These are phyloP conservation scores for Colletotrichum spaethianum DNA, from an alignment of 2,329 filamentous ascomycete species.

Conservation along the genomic window DNA sequence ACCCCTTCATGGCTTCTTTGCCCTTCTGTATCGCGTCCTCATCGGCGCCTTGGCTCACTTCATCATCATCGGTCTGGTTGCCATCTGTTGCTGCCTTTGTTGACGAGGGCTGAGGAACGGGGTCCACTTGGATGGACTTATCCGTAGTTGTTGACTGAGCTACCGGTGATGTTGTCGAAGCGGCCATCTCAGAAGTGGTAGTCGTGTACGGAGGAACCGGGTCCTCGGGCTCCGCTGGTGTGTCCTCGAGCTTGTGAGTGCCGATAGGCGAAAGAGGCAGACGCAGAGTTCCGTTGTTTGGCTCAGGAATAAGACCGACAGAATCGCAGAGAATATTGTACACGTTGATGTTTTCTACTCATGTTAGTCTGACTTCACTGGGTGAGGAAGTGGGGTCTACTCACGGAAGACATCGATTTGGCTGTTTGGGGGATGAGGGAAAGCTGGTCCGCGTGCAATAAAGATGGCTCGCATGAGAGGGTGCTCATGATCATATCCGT, in stretches of 20 bases:
- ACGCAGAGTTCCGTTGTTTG: conserved; percentile 90
- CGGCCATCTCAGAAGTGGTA: conserved; percentile 27
- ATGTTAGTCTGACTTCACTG: conserved; percentile 45
- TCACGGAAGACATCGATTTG: conserved; percentile 86
- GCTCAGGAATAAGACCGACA: conserved; percentile 77
- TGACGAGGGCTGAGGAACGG: conserved; percentile 43
- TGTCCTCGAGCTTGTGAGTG: conserved; percentile 68
- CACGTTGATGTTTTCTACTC: conserved; percentile 88
- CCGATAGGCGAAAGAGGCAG: conserved; percentile 77
- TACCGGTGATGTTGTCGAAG: conserved; percentile 33
- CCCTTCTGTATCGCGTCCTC: conserved; percentile 49
- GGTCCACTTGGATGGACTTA: conserved; percentile 44
- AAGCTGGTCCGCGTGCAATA: conserved; percentile 90
- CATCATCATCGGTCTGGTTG: conserved; percentile 16
- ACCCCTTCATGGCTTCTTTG: conserved; percentile 50
- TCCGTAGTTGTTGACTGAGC: conserved; percentile 33
- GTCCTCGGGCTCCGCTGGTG: conserved; percentile 67
- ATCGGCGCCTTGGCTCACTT: conserved; percentile 45
- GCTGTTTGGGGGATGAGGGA: conserved; percentile 87
- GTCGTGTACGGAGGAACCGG: conserved; percentile 56
- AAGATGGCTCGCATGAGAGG: conserved; percentile 98
- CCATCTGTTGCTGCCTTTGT: conserved; percentile 40
- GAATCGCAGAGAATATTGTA: conserved; percentile 97
- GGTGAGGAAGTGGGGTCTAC: conserved; percentile 52
- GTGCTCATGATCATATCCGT: conserved; percentile 96